Conservation (phyloP, 257 asterid species). For the Nicotiana sylvestris region DNA sequence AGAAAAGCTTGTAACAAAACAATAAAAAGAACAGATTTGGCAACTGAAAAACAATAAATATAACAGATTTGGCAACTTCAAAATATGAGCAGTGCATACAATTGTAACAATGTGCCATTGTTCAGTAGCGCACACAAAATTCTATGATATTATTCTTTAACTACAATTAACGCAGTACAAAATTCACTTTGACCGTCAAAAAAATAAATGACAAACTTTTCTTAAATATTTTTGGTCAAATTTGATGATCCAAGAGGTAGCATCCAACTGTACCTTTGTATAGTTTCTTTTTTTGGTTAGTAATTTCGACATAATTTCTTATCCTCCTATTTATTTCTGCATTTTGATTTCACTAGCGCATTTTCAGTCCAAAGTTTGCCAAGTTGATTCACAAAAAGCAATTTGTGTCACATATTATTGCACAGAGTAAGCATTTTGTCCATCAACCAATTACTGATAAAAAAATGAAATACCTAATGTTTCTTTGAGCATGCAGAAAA, state of each 20-base stretch:
- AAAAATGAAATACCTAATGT: neutral
- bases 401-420: neutral
- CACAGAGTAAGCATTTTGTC: neutral
- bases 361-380: neutral
- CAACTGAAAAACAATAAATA: neutral
- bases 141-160: neutral
- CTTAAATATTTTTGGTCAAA: neutral
- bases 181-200: neutral
- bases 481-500: neutral
- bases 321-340: neutral
- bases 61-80: neutral
- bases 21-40: neutral
- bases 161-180: neutral
- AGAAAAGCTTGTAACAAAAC: neutral
- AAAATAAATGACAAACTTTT: neutral
- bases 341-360: neutral
- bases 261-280: neutral
- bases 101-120: neutral
- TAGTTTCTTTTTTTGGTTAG: neutral
- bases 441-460: neutral
- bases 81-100: neutral
- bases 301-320: neutral
- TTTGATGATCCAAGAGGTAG: neutral
- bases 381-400: neutral
- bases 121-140: neutral